Evolutionary conservation across 768 basidiomycete species (phyloP).

Genomic region (Coprinopsis sp.): DNA sequence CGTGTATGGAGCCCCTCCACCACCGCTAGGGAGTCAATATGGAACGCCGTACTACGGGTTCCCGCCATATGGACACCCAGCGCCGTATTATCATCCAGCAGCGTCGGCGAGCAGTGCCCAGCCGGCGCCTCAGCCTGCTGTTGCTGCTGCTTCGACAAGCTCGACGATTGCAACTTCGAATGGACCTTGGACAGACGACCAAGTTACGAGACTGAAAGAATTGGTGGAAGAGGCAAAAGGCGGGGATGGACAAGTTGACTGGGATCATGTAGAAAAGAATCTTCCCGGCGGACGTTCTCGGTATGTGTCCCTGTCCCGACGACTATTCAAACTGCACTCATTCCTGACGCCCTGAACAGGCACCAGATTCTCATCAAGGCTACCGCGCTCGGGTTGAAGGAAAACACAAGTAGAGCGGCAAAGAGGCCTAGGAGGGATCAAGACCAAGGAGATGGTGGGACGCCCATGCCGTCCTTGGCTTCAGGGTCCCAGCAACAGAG

Average conservation of each 20-base stretch:
- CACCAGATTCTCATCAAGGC: constrained; percentile 84
- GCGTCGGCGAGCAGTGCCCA: no score
- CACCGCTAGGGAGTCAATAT: no score
- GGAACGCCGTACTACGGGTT: constrained; percentile 62
- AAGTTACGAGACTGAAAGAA: constrained; percentile 62
- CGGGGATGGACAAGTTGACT: constrained; percentile 60
- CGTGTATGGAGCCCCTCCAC: constrained; percentile 33
- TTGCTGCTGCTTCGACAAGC: constrained; percentile 15
- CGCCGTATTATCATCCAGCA: no score
- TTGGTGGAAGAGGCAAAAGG: constrained; percentile 65
- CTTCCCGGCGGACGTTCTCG: constrained; percentile 74
- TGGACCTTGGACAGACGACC: constrained; percentile 77
- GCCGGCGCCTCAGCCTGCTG: no score
- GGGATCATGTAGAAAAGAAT: constrained; percentile 72
- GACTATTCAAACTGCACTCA: not conserved
- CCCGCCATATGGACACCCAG: constrained; percentile 40
- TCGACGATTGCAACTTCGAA: constrained; percentile 18
- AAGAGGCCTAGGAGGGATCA: constrained; percentile 46
- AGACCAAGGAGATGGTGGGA: constrained; percentile 17
- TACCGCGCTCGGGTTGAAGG: constrained; percentile 72
- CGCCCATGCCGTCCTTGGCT: constrained; percentile 20
- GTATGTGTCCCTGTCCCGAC: constrained; percentile 30
- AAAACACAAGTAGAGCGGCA: constrained; percentile 56
- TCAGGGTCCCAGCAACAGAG: constrained; percentile 21
- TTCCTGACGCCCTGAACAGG: constrained; percentile 30